Conservation (phyloP, 768 basidiomycete species). For the Suillus plorans region DNA sequence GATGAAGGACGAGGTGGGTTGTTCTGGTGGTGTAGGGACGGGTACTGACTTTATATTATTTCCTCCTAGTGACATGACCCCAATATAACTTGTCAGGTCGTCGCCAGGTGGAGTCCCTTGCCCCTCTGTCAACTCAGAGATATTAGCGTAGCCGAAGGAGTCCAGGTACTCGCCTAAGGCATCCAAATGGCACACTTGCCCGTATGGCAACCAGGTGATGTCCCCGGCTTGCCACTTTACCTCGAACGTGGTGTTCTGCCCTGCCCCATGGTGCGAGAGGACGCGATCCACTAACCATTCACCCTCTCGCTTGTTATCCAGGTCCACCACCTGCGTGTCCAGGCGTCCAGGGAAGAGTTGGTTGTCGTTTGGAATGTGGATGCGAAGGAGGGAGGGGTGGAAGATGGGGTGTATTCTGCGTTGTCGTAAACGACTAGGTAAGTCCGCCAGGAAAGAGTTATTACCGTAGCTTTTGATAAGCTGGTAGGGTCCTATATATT, state of each 20-base stretch:
- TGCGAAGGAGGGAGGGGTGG: slow-evolving; percentile 20
- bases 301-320: slow-evolving; percentile 5
- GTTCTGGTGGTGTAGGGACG: too few relatives aligned
- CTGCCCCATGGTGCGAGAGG: slow-evolving; percentile 23
- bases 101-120: neutral
- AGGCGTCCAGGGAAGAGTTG: slow-evolving; percentile 18
- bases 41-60: too few relatives aligned
- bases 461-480: slow-evolving; percentile 16
- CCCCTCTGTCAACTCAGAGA: slow-evolving; percentile 4
- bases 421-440: slow-evolving; percentile 5
- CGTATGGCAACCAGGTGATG: slow-evolving; percentile 28
- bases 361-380: slow-evolving; percentile 23
- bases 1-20: too few relatives aligned
- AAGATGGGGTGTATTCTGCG: slow-evolving; percentile 6
- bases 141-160: slow-evolving; percentile 21
- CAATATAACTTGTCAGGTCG: neutral
- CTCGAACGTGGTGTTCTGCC: slow-evolving; percentile 20
- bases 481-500: slow-evolving; percentile 30
- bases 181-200: neutral
- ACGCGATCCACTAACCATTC: slow-evolving; percentile 25
- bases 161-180: slow-evolving; percentile 30
- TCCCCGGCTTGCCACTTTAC: slow-evolving; percentile 29
- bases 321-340: slow-evolving; percentile 12
- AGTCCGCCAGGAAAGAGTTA: slow-evolving; percentile 20
- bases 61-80: too few relatives aligned